Conservation (phyloP, 805 yeast species). For the Teunomyces atbi region DNA sequence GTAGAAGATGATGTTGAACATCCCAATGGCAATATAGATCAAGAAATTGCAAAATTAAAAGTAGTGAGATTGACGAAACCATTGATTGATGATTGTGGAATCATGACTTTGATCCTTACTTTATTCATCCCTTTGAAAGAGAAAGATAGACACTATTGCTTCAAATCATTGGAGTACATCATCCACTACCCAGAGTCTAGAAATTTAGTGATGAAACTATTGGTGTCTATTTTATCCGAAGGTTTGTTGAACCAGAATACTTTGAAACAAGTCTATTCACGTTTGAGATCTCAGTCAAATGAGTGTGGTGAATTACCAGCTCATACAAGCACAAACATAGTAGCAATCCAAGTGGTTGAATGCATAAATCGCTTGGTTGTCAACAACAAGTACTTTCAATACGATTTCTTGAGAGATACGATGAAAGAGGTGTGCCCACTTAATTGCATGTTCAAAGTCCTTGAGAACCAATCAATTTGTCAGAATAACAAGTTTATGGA, state of each 20-base stretch:
- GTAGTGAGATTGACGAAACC: conserved; percentile 41
- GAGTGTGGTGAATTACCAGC: conserved; percentile 43
- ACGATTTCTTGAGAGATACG: conserved; percentile 77
- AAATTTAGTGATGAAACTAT: conserved; percentile 66
- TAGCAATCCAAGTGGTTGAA: conserved; percentile 77
- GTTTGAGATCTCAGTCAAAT: conserved; percentile 27
- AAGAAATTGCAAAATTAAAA: too few species aligned
- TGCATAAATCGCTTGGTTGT: conserved; percentile 70
- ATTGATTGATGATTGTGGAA: conserved; percentile 70
- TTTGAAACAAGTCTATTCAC: conserved; percentile 59
- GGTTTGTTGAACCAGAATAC: conserved; percentile 61
- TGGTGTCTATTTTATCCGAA: conserved; percentile 64
- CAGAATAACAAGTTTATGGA: conserved; percentile 79
- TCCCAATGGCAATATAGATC: too few species aligned
- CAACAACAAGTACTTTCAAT: conserved; percentile 62
- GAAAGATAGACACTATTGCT: conserved; percentile 58
- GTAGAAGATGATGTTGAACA: too few species aligned
- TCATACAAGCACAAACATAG: conserved; percentile 63
- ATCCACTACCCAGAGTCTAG: conserved; percentile 78
- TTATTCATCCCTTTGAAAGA: conserved; percentile 71
- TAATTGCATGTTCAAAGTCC: conserved; percentile 59
- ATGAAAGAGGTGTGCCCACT: conserved; percentile 64
- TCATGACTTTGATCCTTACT: conserved; percentile 67
- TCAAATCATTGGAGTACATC: conserved; percentile 61
- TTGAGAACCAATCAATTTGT: conserved; percentile 62